A percentile compares a stretch with the other conserved stretches of the same genome.
phyloP scores from a whole-genome alignment of 257 asterid genomes.

The Euphrasia confusa region DNA sequence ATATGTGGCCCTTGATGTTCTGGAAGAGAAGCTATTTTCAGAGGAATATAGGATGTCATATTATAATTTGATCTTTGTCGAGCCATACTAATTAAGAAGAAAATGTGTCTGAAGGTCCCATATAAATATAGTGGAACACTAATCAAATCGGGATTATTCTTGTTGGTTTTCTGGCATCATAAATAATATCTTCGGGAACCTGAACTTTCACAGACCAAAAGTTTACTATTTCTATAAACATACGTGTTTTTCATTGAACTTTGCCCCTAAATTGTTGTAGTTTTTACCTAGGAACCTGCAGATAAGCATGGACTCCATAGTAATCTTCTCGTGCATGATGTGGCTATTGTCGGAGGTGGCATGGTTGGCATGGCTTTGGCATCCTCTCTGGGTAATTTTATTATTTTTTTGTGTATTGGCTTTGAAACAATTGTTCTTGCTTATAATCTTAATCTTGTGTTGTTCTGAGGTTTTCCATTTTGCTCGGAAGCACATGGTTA shows the following conservation, averaged over 20 bases:
- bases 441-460: constrained; percentile 4
- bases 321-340: constrained; percentile 57
- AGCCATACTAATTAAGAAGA: background rate
- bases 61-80: background rate
- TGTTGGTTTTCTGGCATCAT: constrained; percentile 16
- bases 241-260: background rate
- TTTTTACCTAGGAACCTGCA: constrained; percentile 37
- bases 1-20: constrained; percentile 11
- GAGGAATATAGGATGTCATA: background rate
- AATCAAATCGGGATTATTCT: constrained; percentile 1
- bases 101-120: constrained; percentile 13
- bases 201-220: no score
- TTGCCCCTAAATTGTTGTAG: constrained; percentile 13
- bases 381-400: constrained; percentile 66
- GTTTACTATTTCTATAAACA: constrained; percentile 1
- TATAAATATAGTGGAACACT: constrained; percentile 1
- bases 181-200: constrained; percentile 1
- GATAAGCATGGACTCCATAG: constrained; percentile 27
- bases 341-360: constrained; percentile 99
- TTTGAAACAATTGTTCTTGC: constrained; percentile 8
- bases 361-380: constrained; percentile 99
- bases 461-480: constrained; percentile 8
- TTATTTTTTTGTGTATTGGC: constrained; percentile 17
- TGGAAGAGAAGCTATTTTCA: constrained; percentile 9
- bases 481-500: constrained; percentile 12